Evolutionary conservation across 2,329 filamentous ascomycete genomes (phyloP), one percentile per base, ranked within the genome.

Genomic region (Fusarium nodosum): DNA sequence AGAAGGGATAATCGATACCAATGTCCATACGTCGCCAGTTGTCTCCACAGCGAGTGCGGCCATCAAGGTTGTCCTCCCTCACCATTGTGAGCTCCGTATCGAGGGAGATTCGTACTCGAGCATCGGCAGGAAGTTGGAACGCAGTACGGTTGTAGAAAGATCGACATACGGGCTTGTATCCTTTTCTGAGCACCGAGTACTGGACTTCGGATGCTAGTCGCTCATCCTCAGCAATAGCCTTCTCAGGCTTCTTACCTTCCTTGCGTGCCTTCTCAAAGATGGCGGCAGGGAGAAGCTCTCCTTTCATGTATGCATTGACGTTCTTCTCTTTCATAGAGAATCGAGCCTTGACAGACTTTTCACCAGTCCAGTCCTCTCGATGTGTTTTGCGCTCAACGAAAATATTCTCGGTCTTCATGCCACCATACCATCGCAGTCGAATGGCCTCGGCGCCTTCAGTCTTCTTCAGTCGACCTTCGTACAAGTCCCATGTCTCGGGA

Each of bases 21-120:
- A 99, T 98, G 78, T 99, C 96, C 90, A 92, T 98, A 44, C 96
- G 90, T 64, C 96, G 88, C 96, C 96, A 99, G 82, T 98, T 97
- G 71, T 94, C 86, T 22, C 95, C 96, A 7, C 90, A 85, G 50
- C 96, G 88, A 59, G 81, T 83, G 50, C 85, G 86, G 44, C 94
- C 95, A 75, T 97, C 94, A 39, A 97, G 82, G 76, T 98, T 98
- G 79, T 99, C 96, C 79, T 99, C 96, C 28, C 96, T 92, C 48
- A 93, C 85, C 93, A 99, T 97, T 34, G 93, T 94, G 58, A 99
- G 86, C 79, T 99, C 96, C 0, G 96, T 98, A 77, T 99, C 96
- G 18, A 99, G 88, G 2, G 96, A 98, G 72, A 99, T 97, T 76
- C 96, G 93, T 48, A 99, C 96, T 72, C 96, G 90, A 9, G 95